phyloP scores from a whole-genome alignment of 495 filamentous ascomycete genomes.

The Evernia prunastri region DNA sequence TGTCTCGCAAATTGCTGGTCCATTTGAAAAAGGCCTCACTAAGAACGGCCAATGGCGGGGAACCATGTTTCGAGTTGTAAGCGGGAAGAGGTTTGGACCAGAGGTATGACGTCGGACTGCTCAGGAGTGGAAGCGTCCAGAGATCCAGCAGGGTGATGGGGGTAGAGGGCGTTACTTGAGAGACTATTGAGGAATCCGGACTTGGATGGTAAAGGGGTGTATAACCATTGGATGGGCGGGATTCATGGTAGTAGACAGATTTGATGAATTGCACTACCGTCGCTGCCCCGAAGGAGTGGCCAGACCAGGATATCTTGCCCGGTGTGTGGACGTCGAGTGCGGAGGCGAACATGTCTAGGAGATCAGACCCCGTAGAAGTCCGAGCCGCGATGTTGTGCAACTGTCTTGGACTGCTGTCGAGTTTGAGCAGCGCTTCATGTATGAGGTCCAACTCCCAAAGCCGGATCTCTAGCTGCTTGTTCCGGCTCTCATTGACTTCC shows the following conservation, averaged over 20 bases:
- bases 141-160: constrained; percentile 62
- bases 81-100: constrained; percentile 60
- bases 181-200: constrained; percentile 40
- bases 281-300: constrained; percentile 71
- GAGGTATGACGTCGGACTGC: constrained; percentile 48
- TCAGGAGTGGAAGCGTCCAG: constrained; percentile 62
- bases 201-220: constrained; percentile 46
- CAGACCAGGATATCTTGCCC: constrained; percentile 61
- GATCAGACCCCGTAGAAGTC: background rate
- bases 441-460: constrained; percentile 64
- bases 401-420: constrained; percentile 46
- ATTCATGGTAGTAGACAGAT: constrained; percentile 51
- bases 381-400: constrained; percentile 29
- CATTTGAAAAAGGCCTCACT: constrained; percentile 68
- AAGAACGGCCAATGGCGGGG: constrained; percentile 54
- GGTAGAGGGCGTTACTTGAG: constrained; percentile 57
- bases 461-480: constrained; percentile 62
- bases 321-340: constrained; percentile 59
- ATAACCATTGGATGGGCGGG: constrained; percentile 29
- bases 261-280: constrained; percentile 69
- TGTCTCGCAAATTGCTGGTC: constrained; percentile 54
- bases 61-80: constrained; percentile 39
- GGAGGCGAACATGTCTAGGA: constrained; percentile 46
- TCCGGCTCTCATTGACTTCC: constrained; percentile 52
- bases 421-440: constrained; percentile 53